Conservation (phyloP, 1,284 basidiomycete species). For the Austroboletus rostrupii region DNA sequence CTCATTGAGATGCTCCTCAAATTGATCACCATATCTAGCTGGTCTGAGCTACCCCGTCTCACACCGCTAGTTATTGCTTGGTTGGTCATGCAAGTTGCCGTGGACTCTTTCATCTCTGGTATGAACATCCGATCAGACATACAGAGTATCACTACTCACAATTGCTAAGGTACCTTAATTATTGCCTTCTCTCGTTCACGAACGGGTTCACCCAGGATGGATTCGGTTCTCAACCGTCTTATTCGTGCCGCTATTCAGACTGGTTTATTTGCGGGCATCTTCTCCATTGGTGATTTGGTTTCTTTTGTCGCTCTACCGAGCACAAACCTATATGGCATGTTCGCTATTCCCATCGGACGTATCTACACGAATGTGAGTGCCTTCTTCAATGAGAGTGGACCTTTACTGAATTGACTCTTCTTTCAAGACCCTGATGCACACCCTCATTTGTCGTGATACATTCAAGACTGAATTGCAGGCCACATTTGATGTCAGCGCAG, state of each 20-base stretch:
- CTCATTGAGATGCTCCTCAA: background rate
- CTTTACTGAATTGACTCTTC: background rate
- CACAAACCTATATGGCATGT: slow-evolving; percentile 28
- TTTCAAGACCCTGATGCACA: slow-evolving; percentile 15
- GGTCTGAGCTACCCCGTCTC: slow-evolving; percentile 21
- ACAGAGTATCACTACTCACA: background rate
- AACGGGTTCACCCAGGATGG: slow-evolving; percentile 44
- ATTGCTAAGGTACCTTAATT: slow-evolving; percentile 27
- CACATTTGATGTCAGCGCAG: background rate
- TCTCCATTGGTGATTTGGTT: slow-evolving; percentile 41
- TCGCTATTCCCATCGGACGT: slow-evolving; percentile 32
- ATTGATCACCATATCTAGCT: slow-evolving; percentile 18
- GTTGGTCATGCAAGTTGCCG: slow-evolving; percentile 38
- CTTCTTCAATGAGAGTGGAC: background rate
- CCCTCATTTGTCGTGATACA: slow-evolving; percentile 11
- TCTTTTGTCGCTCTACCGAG: slow-evolving; percentile 31
- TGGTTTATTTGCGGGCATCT: slow-evolving; percentile 41
- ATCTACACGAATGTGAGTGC: slow-evolving; percentile 33
- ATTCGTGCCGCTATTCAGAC: slow-evolving; percentile 49
- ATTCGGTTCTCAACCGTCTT: slow-evolving; percentile 42
- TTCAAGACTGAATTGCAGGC: slow-evolving; percentile 6
- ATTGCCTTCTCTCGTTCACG: slow-evolving; percentile 35
- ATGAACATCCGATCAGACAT: background rate
- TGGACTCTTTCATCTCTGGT: slow-evolving; percentile 42
- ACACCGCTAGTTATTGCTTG: slow-evolving; percentile 33